Conservation (phyloP, 768 basidiomycete species). For the Hypsizygus marmoreus region DNA sequence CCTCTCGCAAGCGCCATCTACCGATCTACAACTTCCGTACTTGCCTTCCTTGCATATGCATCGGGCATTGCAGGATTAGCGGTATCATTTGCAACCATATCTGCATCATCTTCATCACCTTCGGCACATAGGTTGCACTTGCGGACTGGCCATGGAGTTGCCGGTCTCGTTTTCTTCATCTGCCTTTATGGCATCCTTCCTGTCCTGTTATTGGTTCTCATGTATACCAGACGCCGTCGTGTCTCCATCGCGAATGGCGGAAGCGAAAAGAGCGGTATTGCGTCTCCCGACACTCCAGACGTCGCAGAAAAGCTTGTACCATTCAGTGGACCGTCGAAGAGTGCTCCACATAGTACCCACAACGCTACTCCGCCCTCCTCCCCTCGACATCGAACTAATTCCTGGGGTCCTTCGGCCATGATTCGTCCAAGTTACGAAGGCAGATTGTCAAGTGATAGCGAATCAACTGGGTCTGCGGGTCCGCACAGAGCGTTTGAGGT, state of each 20-base stretch:
- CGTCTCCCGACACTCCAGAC: slow-evolving; percentile 23
- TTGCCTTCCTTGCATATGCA: slow-evolving; percentile 49
- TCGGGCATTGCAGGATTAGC: slow-evolving; percentile 65
- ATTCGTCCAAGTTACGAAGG: slow-evolving; percentile 47
- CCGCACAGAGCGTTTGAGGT: slow-evolving; percentile 52
- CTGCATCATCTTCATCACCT: slow-evolving; percentile 25
- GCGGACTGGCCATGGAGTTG: slow-evolving; percentile 63
- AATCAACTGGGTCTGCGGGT: slow-evolving; percentile 44
- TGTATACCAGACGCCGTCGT: slow-evolving; percentile 8
- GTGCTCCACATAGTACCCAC: slow-evolving; percentile 37
- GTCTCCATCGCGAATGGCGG: slow-evolving; percentile 8
- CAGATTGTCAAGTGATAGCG: slow-evolving; percentile 43
- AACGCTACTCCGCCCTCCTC: slow-evolving; percentile 44
- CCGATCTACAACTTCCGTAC: slow-evolving; percentile 28
- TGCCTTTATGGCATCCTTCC: slow-evolving; percentile 60
- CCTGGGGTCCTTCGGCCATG: slow-evolving; percentile 49
- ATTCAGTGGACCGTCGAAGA: slow-evolving; percentile 28
- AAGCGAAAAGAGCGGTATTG: slow-evolving; percentile 15
- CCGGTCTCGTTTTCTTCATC: slow-evolving; percentile 65
- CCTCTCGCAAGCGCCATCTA: slow-evolving; percentile 3
- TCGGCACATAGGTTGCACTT: slow-evolving; percentile 37
- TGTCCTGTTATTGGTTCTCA: slow-evolving; percentile 33
- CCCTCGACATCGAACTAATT: slow-evolving; percentile 45
- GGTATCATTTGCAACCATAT: slow-evolving; percentile 62
- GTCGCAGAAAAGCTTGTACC: slow-evolving; percentile 33